Evolutionary conservation across 2,329 filamentous ascomycete genomes (phyloP).

Genomic region (Elsinoe australis): DNA sequence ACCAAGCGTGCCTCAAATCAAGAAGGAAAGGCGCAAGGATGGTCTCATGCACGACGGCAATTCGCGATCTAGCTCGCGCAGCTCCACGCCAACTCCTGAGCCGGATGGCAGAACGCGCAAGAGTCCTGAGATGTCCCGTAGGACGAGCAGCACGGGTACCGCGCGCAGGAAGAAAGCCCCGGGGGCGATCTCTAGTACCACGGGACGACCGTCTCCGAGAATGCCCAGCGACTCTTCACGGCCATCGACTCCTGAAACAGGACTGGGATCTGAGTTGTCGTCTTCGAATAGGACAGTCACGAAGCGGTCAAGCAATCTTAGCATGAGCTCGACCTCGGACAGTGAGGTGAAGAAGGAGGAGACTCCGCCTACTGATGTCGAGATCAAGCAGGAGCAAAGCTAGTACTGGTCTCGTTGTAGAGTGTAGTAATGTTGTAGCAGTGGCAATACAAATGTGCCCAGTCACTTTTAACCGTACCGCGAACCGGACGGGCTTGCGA

Average conservation of each 20-base stretch:
- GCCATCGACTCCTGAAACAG: slow-evolving; percentile 15
- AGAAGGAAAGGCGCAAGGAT: slow-evolving; percentile 23
- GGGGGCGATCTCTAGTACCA: background rate
- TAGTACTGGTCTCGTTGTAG: background rate
- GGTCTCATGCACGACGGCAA: slow-evolving; percentile 19
- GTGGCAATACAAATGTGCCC: too few relatives aligned
- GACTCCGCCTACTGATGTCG: slow-evolving; percentile 20
- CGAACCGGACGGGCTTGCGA: too few relatives aligned
- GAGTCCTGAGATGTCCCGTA: slow-evolving; percentile 10
- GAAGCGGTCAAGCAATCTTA: slow-evolving; percentile 20
- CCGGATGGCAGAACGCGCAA: slow-evolving; percentile 25
- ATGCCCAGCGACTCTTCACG: slow-evolving; percentile 14
- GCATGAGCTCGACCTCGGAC: slow-evolving; percentile 17
- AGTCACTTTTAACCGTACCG: too few relatives aligned
- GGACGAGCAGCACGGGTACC: slow-evolving; percentile 16
- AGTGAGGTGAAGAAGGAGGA: slow-evolving; percentile 20
- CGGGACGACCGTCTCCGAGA: slow-evolving; percentile 1
- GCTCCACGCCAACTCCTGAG: slow-evolving; percentile 29
- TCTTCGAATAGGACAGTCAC: slow-evolving; percentile 5
- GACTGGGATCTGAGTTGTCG: background rate
- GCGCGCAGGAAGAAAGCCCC: slow-evolving; percentile 13
- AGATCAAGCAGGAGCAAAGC: slow-evolving; percentile 16
- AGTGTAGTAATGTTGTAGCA: too few relatives aligned
- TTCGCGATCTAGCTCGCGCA: slow-evolving; percentile 28
- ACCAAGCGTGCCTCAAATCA: slow-evolving; percentile 28